Conservation (phyloP, 2,329 filamentous ascomycete species). For the Colletotrichum musae region DNA sequence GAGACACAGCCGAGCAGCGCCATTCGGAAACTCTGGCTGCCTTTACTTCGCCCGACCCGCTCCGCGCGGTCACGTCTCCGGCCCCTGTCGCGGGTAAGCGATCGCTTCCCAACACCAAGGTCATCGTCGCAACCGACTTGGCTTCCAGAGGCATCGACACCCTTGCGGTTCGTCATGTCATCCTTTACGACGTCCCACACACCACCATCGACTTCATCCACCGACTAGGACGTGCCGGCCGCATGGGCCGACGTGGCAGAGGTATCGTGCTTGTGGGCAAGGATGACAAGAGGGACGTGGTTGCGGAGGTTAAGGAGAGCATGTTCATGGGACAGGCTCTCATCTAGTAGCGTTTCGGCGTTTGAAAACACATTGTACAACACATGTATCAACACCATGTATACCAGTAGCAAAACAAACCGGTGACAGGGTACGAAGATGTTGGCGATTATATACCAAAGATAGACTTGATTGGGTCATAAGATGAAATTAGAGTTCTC, state of each 20-base stretch:
- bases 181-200: constrained; percentile 97
- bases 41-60: constrained; percentile 73
- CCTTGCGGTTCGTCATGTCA: constrained; percentile 88
- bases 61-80: constrained; percentile 49
- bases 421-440: neutral
- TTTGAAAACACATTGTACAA: constrained; percentile 19
- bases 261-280: constrained; percentile 93
- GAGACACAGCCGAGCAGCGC: constrained; percentile 85
- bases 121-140: constrained; percentile 94
- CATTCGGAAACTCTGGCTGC: constrained; percentile 82
- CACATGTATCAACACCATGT: constrained; percentile 28
- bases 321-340: constrained; percentile 87
- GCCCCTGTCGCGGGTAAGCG: constrained; percentile 57
- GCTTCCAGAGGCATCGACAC: constrained; percentile 96
- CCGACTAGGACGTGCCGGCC: constrained; percentile 88
- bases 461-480: constrained; percentile 16
- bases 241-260: constrained; percentile 91
- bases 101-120: constrained; percentile 82
- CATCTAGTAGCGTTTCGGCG: constrained; percentile 63
- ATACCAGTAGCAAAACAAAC: constrained; percentile 8
- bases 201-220: constrained; percentile 99
- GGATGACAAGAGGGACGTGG: constrained; percentile 89
- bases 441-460: constrained; percentile 20
- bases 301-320: constrained; percentile 90
- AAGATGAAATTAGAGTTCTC: neutral